Percentiles rank a stretch among this genome's conserved stretches.
Conservation (phyloP, 768 basidiomycete genomes). For the Pisolithus albus region DNA sequence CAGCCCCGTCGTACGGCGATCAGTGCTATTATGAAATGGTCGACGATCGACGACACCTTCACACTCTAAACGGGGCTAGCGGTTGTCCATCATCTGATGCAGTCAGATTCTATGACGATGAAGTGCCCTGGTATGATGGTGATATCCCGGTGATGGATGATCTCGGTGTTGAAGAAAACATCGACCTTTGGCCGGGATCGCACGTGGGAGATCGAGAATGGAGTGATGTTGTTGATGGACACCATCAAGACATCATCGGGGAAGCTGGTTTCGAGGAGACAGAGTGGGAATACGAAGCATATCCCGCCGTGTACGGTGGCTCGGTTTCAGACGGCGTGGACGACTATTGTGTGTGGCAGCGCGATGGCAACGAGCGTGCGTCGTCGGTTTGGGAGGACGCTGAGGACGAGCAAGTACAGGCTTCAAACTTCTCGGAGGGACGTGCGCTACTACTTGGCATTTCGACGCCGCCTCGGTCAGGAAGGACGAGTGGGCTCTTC, state of each 20-base stretch:
- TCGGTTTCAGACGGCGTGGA: no score
- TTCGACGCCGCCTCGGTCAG: constrained; percentile 5
- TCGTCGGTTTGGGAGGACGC: not conserved
- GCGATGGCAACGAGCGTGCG: not conserved
- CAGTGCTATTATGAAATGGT: not conserved
- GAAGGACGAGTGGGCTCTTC: constrained; percentile 25
- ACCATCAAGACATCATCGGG: not conserved
- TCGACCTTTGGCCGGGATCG: not conserved
- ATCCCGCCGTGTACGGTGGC: no score
- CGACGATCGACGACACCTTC: not conserved
- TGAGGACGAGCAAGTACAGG: not conserved
- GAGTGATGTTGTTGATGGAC: not conserved
- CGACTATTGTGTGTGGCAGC: no score
- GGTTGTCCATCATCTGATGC: not conserved
- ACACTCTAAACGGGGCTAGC: not conserved
- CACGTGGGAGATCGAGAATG: no score
- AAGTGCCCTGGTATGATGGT: not conserved
- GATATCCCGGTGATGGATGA: not conserved
- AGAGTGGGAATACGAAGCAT: not conserved
- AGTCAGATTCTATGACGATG: not conserved
- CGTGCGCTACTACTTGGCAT: constrained; percentile 44
- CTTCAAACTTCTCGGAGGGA: constrained; percentile 42
- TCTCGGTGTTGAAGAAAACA: not conserved
- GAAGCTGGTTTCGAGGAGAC: not conserved
- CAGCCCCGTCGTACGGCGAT: not conserved